Base-by-base conservation (phyloP, 495 filamentous ascomycete species). In the Xylaria intraflava region DNA sequence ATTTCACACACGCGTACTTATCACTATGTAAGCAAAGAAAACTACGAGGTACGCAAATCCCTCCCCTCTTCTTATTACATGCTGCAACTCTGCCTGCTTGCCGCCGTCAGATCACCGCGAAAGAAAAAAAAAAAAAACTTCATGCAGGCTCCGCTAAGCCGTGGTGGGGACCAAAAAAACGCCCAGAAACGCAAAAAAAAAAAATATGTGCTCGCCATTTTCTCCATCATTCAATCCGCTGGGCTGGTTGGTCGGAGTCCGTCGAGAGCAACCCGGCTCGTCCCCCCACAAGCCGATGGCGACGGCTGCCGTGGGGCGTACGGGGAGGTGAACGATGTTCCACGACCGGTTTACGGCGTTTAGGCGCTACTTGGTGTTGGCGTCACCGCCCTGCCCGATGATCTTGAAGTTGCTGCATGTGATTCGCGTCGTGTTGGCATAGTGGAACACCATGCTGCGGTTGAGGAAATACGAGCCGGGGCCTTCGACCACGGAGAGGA, bases 381-480 rank as follows among this genome's bases (percentile, higher is more conserved):
- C 9, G 14, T 26, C 47, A 33, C 27, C 47, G 23, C 42, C 60
- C 46, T 51, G 49, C 12, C 55, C 56, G 16, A 64, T 44, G 38
- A 62, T 53, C 20, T 60, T 61, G 65, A 90, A 88, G 73, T 84
- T 88, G 61, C 83, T 85, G 70, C 87, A 91, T 1, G 80, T 74
- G 59, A 89, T 76, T 53, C 85, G 81, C 0, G 82, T 88, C 67
- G 77, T 83, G 72, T 88, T 88, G 52, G 72, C 70, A 58, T 73
- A 79, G 70, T 95, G 89, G 46, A 96, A 68, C 38, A 92, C 88
- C 47, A 95, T 62, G 42, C 84, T 89, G 46, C 83, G 78, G 73
- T 91, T 87, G 47, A 88, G 88, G 59, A 95, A 81, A 75, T 85
- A 96, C 46, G 86, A 72, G 29, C 72, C 76, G 22, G 73, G 68